These are phyloP conservation scores for Exophiala sp. DNA, from an alignment of 2,329 filamentous ascomycete genomes.

Conservation along the genomic window DNA sequence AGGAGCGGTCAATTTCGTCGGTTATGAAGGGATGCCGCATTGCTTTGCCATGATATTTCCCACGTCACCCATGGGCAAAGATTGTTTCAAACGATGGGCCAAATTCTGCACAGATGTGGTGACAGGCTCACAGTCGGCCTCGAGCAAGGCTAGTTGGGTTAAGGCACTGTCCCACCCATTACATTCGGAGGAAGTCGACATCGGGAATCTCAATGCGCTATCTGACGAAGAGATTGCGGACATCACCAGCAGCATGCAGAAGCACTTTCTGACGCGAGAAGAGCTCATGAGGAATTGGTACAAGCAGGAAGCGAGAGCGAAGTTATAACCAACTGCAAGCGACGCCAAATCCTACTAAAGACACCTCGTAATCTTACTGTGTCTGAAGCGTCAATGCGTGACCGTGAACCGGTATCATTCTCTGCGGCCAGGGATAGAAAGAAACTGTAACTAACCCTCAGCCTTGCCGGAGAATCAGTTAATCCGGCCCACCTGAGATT, in stretches of 20 bases:
- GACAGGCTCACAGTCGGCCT: conserved; percentile 29
- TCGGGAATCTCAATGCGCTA: conserved; percentile 34
- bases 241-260: conserved; percentile 29
- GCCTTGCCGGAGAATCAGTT: not conserved
- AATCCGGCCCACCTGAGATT: not conserved
- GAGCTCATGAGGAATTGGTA: conserved; percentile 32
- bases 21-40: conserved; percentile 44
- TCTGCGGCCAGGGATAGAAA: conserved; percentile 65
- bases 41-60: conserved; percentile 54
- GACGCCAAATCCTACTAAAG: not conserved
- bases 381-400: not conserved
- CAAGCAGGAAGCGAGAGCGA: conserved; percentile 30
- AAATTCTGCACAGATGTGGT: conserved; percentile 45
- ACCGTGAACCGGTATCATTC: conserved; percentile 38
- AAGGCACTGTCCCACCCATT: conserved; percentile 32
- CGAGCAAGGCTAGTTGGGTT: conserved; percentile 28
- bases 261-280: conserved; percentile 34
- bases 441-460: conserved; percentile 44
- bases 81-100: conserved; percentile 53
- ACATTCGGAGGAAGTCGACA: conserved; percentile 30
- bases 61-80: conserved; percentile 40
- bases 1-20: conserved; percentile 36
- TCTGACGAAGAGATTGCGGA: conserved; percentile 36
- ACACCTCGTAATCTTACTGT: conserved; percentile 11
- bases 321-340: conserved; percentile 28